Base-by-base conservation (phyloP, 352 stramenopile genomes). In the Phytophthora citrophthora region DNA sequence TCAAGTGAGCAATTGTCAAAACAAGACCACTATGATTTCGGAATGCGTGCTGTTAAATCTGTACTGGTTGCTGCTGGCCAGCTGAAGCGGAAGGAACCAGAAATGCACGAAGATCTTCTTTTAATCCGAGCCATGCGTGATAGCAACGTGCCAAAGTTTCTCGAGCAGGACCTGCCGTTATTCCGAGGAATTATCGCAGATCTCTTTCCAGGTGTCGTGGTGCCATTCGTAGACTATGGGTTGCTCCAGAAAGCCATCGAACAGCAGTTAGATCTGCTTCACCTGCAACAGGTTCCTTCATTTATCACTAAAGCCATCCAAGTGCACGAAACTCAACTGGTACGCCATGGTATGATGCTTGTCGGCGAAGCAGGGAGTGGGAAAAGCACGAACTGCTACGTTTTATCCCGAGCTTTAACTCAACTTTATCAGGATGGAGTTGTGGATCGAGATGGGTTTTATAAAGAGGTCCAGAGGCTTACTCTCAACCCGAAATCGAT, bases 61-160 rank as follows among this genome's bases (percentile, higher is more conserved):
- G 95, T 98, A 13, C 78, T 98, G 3, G 95, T 98, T 13, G 94
- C 94, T 7, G 95, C 95, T 7, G 95, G 95, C 0, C 90, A 98
- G 48, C 75, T 98, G 15, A 98, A 98, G 66, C 88, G 94, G 0
- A 97, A 97, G 46, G 94, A 98, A 45, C 94, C 88, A 1, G 89
- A 98, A 44, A 98, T 96, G 61, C 88, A 97, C 49, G 95, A 98
- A 56, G 95, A 98, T 64, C 43, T 98, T 32, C 71, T 98, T 29
- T 70, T 98, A 12, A 98, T 98, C 61, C 89, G 95, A n/a, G 95
- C 95, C 8, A 98, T 98, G 90, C 88, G 95, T 34, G 95, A 98
- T 63, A 97, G 89, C 40, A 98, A 98, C 60, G 91, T 98, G 1
- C 95, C 95, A 13, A 98, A 98, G 68, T 97, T 98, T 45, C 81